Base-by-base conservation (phyloP, 2,329 filamentous ascomycete species). In the Hysterium pulicare region DNA sequence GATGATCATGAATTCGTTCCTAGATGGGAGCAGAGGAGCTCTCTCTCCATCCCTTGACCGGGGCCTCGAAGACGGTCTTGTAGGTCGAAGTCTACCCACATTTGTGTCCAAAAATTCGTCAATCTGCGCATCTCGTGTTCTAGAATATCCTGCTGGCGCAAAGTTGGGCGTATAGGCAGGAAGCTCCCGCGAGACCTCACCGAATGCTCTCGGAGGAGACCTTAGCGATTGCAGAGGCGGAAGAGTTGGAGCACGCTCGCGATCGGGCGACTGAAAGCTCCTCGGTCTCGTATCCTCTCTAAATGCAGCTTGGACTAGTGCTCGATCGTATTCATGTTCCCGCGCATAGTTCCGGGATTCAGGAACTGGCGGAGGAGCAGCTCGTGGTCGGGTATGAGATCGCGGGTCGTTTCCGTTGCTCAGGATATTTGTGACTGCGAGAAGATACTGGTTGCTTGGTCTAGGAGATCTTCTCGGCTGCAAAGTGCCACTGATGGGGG, bases 101-200 rank as follows among this genome's bases (percentile, higher is more conserved):
- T 9, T 5, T 24, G 13, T 6, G 11, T 40, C 35, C 33, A 23
- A 17, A 16, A 36, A 37, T 28, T 41, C 30, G 8, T 50, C 42
- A 34, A 34, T 20, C 15, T 46, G 43, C 10, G 44, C 24, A 33
- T 31, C 38, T 15, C 47, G 58, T 28, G 48, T 47, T 15, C 47
- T 51, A 13, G 51, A 41, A 5, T 40, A 33, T 15, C 21, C 34
- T 26, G 62, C 62, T 20, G 64, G 60, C 44, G 62, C 61, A 49
- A 66, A 65, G 47, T 59, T 61, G 2, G 62, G 58, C 1, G 63
- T 65, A 37, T 63, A 52, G 45, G 60, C 48, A 22, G 63, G 54
- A 21, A 61, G 48, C n/a, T 50, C 34, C 26, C 52, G 55, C 15
- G 34, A 33, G 17, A 36, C 36, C 38, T 7, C 40, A 6, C 26